A percentile compares a stretch with the other conserved stretches of the same genome.
Evolutionary conservation across 306 rosid genomes (phyloP).

Genomic region (Inga laurina): DNA sequence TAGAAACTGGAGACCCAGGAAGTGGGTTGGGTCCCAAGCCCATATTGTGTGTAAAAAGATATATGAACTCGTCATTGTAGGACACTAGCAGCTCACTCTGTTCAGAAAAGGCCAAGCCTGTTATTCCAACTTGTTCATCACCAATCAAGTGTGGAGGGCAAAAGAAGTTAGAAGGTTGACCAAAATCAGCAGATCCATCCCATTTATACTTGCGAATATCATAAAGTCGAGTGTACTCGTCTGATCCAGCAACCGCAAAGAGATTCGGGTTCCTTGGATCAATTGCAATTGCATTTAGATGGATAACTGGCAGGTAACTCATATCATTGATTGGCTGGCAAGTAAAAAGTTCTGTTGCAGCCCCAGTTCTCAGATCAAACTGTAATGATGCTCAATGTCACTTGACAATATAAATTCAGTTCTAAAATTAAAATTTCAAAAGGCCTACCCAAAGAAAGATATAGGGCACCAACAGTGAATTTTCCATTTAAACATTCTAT

Average conservation of each 20-base stretch:
- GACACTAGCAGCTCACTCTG: slow-evolving; percentile 90
- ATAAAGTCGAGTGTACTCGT: slow-evolving; percentile 78
- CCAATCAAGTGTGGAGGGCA: slow-evolving; percentile 82
- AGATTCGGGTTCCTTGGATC: slow-evolving; percentile 96
- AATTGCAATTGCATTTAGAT: slow-evolving; percentile 83
- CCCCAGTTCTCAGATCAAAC: slow-evolving; percentile 88
- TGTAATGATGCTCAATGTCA: slow-evolving; percentile 46
- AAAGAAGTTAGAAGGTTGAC: slow-evolving; percentile 64
- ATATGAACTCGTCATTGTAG: slow-evolving; percentile 74
- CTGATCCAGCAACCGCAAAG: slow-evolving; percentile 84
- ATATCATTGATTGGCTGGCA: slow-evolving; percentile 62
- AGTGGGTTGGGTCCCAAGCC: slow-evolving; percentile 72
- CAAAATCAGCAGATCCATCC: slow-evolving; percentile 78
- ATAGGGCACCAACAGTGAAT: neutral
- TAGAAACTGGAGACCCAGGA: slow-evolving; percentile 24
- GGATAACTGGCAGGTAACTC: slow-evolving; percentile 48
- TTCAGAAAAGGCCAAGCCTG: slow-evolving; percentile 97
- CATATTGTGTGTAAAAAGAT: slow-evolving; percentile 84
- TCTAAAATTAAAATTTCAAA: neutral
- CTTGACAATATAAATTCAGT: slow-evolving; percentile 9
- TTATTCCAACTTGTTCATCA: slow-evolving; percentile 68
- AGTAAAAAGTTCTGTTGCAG: slow-evolving; percentile 72
- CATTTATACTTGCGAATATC: slow-evolving; percentile 83
- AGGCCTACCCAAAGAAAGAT: slow-evolving; percentile 1
- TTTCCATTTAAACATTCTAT: neutral